These are phyloP conservation scores for Globisporangium irregulare DNA, from an alignment of 352 stramenopile genomes.

Conservation along the genomic window DNA sequence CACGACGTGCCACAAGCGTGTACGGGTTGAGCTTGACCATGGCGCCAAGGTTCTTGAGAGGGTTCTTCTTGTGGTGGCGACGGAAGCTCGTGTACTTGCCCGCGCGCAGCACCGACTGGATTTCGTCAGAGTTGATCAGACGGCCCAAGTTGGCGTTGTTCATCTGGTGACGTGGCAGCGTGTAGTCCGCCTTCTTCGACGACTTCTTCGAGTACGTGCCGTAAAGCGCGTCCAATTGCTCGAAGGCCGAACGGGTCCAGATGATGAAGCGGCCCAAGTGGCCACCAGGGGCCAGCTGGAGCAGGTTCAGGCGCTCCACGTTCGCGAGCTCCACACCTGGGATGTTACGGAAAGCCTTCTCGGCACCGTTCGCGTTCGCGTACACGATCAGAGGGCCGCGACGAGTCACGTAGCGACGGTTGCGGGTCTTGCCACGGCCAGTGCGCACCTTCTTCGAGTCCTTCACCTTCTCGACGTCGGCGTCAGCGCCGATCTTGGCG, in stretches of 20 bases:
- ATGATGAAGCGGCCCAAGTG: conserved; percentile 99
- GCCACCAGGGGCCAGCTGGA: conserved; percentile 97
- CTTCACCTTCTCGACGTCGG: conserved; percentile 97
- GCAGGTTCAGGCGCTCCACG: conserved; percentile 97
- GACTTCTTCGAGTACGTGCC: conserved; percentile 92
- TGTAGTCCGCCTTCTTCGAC: conserved; percentile 90
- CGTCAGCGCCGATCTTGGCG: conserved; percentile 91
- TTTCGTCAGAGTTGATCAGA: conserved; percentile 99
- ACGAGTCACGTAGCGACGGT: conserved; percentile 95
- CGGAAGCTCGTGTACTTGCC: conserved; percentile 90
- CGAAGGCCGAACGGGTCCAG: conserved; percentile 97
- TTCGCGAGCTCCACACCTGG: conserved; percentile 96
- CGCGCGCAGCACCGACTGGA: conserved; percentile 96
- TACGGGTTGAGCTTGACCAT: conserved; percentile 98
- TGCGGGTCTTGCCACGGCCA: conserved; percentile 98
- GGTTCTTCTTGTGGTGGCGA: conserved; percentile 97
- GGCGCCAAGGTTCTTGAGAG: conserved; percentile 93
- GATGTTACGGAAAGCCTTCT: conserved; percentile 98
- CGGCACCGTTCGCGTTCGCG: conserved; percentile 90
- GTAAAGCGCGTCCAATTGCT: conserved; percentile 97
- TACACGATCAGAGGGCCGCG: conserved; percentile 97
- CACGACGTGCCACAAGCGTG: conserved; percentile 89
- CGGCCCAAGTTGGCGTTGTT: conserved; percentile 97
- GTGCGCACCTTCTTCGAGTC: conserved; percentile 97
- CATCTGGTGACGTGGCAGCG: conserved; percentile 94